phyloP scores from a whole-genome alignment of 805 yeast species.

The Yarrowia keelungensis region DNA sequence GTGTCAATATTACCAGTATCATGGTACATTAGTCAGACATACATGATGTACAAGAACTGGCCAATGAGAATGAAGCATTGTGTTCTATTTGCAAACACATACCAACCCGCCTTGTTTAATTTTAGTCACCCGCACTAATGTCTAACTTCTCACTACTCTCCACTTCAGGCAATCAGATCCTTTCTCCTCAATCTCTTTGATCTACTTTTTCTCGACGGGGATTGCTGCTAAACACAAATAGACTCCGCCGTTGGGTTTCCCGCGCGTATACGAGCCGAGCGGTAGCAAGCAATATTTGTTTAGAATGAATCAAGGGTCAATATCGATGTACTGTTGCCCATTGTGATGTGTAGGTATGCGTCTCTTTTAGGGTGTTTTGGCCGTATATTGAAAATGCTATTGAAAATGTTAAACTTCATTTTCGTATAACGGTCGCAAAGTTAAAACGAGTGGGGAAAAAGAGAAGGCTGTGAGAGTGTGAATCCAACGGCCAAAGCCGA shows the following conservation, averaged over 20 bases:
- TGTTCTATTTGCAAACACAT: too few species aligned
- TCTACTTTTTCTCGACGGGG: background rate
- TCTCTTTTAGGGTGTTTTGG: background rate
- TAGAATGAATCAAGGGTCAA: background rate
- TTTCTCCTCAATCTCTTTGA: background rate
- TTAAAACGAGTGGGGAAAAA: background rate
- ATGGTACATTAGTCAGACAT: too few species aligned
- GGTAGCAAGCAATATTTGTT: background rate
- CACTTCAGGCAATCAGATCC: too few species aligned
- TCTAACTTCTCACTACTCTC: too few species aligned
- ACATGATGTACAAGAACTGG: too few species aligned
- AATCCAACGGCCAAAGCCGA: too few species aligned
- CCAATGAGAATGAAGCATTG: too few species aligned
- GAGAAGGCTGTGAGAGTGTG: too few species aligned
- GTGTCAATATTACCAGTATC: too few species aligned
- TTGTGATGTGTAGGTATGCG: background rate
- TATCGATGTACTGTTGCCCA: background rate
- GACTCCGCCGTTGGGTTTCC: background rate
- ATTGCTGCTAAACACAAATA: background rate
- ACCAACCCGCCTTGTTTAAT: too few species aligned
- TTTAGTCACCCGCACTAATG: too few species aligned
- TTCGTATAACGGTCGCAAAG: slow-evolving; percentile 7
- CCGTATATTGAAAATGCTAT: background rate
- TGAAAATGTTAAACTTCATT: background rate
- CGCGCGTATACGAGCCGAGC: background rate